phyloP scores from a whole-genome alignment of 2,329 filamentous ascomycete genomes.

The Coniochaeta pulveracea region DNA sequence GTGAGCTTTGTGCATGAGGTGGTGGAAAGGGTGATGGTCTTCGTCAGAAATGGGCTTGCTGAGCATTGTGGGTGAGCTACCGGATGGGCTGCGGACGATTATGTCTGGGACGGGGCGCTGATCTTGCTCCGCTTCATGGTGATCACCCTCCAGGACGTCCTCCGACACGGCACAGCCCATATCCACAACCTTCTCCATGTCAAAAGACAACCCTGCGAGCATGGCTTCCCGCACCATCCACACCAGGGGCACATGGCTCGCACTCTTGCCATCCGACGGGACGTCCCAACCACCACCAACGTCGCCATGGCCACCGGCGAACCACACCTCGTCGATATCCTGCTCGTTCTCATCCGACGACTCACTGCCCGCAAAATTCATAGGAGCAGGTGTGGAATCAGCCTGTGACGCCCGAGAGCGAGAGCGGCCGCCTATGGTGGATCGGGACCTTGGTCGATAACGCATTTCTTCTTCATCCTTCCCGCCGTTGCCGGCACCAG shows the following conservation, averaged over 20 bases:
- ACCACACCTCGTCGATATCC: constrained; percentile 74
- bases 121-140: not conserved
- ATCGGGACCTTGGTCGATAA: constrained; percentile 21
- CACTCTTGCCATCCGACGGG: constrained; percentile 42
- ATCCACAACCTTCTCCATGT: constrained; percentile 53
- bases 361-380: constrained; percentile 15
- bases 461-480: constrained; percentile 24
- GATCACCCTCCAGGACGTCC: constrained; percentile 17
- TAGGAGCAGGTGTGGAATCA: not conserved
- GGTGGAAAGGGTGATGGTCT: constrained; percentile 31
- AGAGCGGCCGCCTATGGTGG: constrained; percentile 21
- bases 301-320: constrained; percentile 68
- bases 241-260: constrained; percentile 53
- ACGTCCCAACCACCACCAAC: constrained; percentile 67
- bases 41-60: constrained; percentile 6
- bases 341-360: constrained; percentile 42
- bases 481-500: not conserved
- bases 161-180: constrained; percentile 47
- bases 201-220: constrained; percentile 58
- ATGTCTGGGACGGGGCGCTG: constrained; percentile 11
- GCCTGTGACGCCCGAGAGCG: constrained; percentile 10
- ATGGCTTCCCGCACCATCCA: constrained; percentile 55
- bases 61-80: constrained; percentile 11
- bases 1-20: constrained; percentile 46
- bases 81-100: constrained; percentile 12